phyloP scores from a whole-genome alignment of 768 basidiomycete genomes.

The Lactarius hatsudake region DNA sequence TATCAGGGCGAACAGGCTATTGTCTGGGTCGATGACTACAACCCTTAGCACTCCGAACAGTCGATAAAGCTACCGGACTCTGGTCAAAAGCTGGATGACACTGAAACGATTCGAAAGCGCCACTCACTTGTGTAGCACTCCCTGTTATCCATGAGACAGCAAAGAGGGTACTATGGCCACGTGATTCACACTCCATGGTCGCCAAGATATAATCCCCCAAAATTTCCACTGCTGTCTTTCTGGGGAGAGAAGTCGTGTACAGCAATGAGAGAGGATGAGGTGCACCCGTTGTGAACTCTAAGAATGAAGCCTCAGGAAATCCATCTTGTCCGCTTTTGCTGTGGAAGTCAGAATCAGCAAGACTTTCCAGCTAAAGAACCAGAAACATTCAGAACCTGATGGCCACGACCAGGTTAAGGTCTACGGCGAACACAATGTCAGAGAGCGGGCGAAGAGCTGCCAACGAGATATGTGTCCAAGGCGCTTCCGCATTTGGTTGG shows the following conservation, averaged over 20 bases:
- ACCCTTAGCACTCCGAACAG: slow-evolving; percentile 8
- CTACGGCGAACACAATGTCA: slow-evolving; percentile 10
- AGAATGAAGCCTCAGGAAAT: background rate
- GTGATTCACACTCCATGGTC: background rate
- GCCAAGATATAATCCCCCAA: slow-evolving; percentile 14
- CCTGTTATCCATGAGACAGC: slow-evolving; percentile 18
- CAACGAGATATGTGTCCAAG: slow-evolving; percentile 7
- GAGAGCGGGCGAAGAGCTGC: background rate
- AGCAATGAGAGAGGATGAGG: slow-evolving; percentile 12
- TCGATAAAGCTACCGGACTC: background rate
- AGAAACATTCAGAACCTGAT: background rate
- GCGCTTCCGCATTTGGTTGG: background rate
- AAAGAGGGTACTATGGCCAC: background rate
- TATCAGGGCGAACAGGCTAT: slow-evolving; percentile 6
- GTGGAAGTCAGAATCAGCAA: background rate
- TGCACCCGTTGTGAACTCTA: slow-evolving; percentile 12
- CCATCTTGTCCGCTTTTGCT: background rate
- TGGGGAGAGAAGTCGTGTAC: slow-evolving; percentile 4
- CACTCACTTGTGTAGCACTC: background rate
- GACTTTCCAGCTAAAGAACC: background rate
- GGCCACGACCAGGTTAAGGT: slow-evolving; percentile 14
- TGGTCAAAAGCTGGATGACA: background rate
- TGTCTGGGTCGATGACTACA: slow-evolving; percentile 1
- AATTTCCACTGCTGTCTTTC: slow-evolving; percentile 4
- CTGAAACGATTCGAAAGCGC: background rate